phyloP scores from a whole-genome alignment of 108 stramenopile genomes.

The Mediolabrus comicus region DNA sequence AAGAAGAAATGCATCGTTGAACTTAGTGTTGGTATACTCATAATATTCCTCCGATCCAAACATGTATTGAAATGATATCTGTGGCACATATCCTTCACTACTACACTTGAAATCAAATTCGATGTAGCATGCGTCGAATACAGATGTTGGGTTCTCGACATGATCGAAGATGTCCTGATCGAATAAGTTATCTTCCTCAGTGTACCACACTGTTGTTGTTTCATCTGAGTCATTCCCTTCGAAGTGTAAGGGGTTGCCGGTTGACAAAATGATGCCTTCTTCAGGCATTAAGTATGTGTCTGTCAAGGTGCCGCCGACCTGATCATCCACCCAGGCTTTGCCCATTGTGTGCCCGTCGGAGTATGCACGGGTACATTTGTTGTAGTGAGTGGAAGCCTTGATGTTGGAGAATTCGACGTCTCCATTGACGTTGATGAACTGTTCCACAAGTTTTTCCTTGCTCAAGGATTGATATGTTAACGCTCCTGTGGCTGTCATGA shows the following conservation, averaged over 20 bases:
- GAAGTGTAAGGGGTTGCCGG: conserved; percentile 21
- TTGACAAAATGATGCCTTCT: conserved; percentile 22
- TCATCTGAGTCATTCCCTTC: conserved; percentile 19
- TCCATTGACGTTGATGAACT: conserved; percentile 16
- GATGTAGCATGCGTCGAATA: conserved; percentile 30
- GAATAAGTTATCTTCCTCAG: conserved; percentile 1
- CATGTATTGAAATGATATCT: conserved; percentile 27
- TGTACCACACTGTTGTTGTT: neutral
- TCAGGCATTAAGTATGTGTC: conserved; percentile 8
- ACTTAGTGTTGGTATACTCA: conserved; percentile 33
- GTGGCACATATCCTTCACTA: conserved; percentile 16
- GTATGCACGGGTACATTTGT: conserved; percentile 14
- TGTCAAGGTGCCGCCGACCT: neutral
- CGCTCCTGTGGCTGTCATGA: neutral
- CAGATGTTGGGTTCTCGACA: neutral
- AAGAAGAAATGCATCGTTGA: conserved; percentile 43
- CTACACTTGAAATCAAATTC: conserved; percentile 36
- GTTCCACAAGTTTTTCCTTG: neutral
- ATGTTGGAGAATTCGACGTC: conserved; percentile 28
- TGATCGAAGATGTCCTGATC: neutral
- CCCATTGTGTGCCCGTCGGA: neutral
- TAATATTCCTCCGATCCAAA: conserved; percentile 47
- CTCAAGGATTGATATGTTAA: neutral
- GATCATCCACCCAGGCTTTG: neutral
- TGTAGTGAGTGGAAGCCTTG: conserved; percentile 3